Conservation (phyloP, 768 basidiomycete species). For the Pilatotrama ljubarskyi region DNA sequence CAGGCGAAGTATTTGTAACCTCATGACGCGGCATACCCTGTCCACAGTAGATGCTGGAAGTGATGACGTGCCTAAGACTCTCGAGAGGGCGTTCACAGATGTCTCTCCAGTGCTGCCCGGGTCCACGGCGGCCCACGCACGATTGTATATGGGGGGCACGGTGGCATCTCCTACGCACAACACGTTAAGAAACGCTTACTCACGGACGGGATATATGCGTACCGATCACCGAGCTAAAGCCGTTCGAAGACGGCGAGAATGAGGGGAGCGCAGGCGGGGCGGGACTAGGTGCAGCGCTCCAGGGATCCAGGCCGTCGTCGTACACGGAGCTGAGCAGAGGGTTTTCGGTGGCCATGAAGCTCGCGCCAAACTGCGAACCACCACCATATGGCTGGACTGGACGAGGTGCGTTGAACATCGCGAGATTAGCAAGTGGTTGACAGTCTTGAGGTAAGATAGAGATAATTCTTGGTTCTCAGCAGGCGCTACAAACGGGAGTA, state of each 20-base stretch:
- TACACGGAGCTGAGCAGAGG: constrained; percentile 70
- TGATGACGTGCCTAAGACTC: constrained; percentile 74
- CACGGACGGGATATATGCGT: background rate
- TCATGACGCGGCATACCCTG: constrained; percentile 51
- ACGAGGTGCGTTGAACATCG: constrained; percentile 85
- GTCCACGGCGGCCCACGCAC: constrained; percentile 73
- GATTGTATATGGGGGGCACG: constrained; percentile 75
- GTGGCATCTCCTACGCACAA: constrained; percentile 64
- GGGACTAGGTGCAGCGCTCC: constrained; percentile 75
- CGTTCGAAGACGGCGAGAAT: constrained; percentile 45
- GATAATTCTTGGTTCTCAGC: background rate
- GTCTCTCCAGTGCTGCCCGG: constrained; percentile 70
- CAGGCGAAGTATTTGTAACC: too few species aligned
- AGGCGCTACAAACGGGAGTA: background rate
- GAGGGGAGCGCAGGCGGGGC: constrained; percentile 61
- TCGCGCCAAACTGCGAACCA: constrained; percentile 57
- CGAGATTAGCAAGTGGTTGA: background rate
- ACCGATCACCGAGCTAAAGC: constrained; percentile 75
- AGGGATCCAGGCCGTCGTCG: constrained; percentile 75
- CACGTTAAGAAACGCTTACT: background rate
- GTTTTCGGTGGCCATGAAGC: constrained; percentile 70
- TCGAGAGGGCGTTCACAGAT: constrained; percentile 80
- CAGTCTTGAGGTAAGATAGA: background rate
- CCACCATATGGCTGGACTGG: constrained; percentile 67
- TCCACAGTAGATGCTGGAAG: constrained; percentile 85